Conservation (phyloP, 768 basidiomycete species). For the Pisolithus microcarpus region DNA sequence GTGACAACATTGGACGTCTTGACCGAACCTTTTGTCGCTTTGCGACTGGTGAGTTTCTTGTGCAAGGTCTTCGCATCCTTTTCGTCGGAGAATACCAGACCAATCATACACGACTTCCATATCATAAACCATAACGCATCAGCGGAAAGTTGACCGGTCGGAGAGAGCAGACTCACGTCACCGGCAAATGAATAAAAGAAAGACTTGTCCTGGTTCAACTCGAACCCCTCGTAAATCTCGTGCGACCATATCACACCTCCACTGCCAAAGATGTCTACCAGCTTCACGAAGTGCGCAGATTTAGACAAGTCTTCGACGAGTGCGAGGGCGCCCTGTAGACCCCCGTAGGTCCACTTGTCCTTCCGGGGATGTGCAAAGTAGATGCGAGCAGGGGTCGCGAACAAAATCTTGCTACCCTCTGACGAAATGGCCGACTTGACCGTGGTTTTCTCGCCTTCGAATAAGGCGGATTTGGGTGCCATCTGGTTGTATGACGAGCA, state of each 20-base stretch:
- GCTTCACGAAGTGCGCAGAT: constrained; percentile 55
- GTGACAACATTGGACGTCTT: not conserved
- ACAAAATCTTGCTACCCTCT: constrained; percentile 64
- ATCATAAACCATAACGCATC: not conserved
- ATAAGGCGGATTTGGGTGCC: constrained; percentile 68
- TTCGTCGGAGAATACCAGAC: constrained; percentile 84
- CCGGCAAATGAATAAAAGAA: constrained; percentile 92
- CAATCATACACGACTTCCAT: constrained; percentile 79
- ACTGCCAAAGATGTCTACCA: constrained; percentile 81
- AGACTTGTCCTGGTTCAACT: constrained; percentile 75
- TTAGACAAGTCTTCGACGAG: constrained; percentile 56
- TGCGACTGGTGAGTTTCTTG: constrained; percentile 74
- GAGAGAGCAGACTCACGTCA: constrained; percentile 59
- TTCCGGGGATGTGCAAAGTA: constrained; percentile 85
- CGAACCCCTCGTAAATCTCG: constrained; percentile 77
- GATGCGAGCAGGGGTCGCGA: constrained; percentile 77
- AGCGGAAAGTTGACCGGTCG: not conserved
- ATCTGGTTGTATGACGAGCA: constrained; percentile 30
- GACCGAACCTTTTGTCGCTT: constrained; percentile 49
- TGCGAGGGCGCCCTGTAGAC: constrained; percentile 79
- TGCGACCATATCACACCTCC: constrained; percentile 91
- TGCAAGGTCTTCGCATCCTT: constrained; percentile 74
- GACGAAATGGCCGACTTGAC: constrained; percentile 58
- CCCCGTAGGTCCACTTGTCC: constrained; percentile 77
- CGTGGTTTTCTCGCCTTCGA: constrained; percentile 67